These are phyloP conservation scores for Globisporangium cystogenes DNA, from an alignment of 352 stramenopile genomes.

Conservation along the genomic window DNA sequence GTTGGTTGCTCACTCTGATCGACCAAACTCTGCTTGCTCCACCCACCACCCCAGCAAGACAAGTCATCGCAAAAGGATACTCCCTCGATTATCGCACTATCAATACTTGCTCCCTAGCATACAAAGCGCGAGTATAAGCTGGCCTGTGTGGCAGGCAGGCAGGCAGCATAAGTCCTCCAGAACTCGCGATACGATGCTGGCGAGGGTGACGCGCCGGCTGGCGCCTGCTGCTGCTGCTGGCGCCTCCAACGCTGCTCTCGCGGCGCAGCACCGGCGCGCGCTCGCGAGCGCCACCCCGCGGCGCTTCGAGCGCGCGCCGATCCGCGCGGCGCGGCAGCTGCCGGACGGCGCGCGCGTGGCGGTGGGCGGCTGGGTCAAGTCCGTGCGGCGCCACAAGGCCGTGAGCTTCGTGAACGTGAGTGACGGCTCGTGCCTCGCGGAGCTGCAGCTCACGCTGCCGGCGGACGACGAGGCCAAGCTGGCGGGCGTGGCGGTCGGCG, in stretches of 20 bases:
- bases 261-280: background rate
- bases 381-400: slow-evolving; percentile 96
- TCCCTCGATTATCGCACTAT: background rate
- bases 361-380: slow-evolving; percentile 92
- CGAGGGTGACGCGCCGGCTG: background rate
- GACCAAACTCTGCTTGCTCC: too few relatives aligned
- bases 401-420: slow-evolving; percentile 97
- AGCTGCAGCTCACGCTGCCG: slow-evolving; percentile 89
- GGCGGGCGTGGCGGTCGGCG: slow-evolving; percentile 89
- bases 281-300: background rate
- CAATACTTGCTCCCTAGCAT: background rate
- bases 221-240: background rate
- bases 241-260: background rate
- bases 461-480: slow-evolving; percentile 56
- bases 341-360: slow-evolving; percentile 34
- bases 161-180: slow-evolving; percentile 4
- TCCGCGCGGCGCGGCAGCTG: slow-evolving; percentile 35
- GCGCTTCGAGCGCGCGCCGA: slow-evolving; percentile 23
- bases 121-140: too few relatives aligned
- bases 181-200: background rate
- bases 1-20: background rate
- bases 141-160: too few relatives aligned
- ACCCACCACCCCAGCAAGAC: too few relatives aligned
- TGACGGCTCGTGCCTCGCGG: slow-evolving; percentile 90
- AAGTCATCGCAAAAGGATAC: too few relatives aligned